Evolutionary conservation across 331 rosid genomes (phyloP), one percentile per base, ranked within the genome.

Genomic region (Rhamnella rubrinervis): DNA sequence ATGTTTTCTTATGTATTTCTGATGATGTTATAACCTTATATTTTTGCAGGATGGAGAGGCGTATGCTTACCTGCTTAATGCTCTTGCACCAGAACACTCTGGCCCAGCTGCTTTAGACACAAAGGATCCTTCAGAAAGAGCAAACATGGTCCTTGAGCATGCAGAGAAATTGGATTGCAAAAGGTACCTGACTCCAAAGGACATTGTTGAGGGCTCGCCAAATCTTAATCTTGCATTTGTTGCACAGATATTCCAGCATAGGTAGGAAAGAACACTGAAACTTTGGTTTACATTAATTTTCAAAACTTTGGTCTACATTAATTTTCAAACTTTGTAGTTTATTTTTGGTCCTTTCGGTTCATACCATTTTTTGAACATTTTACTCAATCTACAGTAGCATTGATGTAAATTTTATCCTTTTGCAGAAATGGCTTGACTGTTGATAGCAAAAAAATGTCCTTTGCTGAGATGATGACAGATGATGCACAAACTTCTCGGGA

Each of bases 171-270:
- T 95, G 76, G 96, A 91, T 53, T 95, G 97, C 91, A 89, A 95
- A 84, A 83, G 90, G 83, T 91, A 87, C 79, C 91, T 95, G 61
- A 89, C 99, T 72, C 84, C 99, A 21, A 95, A 86, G 79, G 97
- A 95, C 83, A 95, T 95, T 59, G 84, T 82, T 55, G 97, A 95
- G 79, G 99, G 99, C 63, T 95, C 96, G 7, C 96, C 99, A 59
- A 95, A 95, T 85, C 97, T 95, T 59, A 95, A 95, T 85, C 97
- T 95, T 85, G 99, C 99, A 66, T 91, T 95, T 83, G 99, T 95
- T 79, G 99, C 97, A 25, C 96, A 91, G 81, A 87, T 95, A 73
- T 95, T 95, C 85, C 99, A 95, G 84, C 95, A 89, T 58, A 91
- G 99, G 99, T 92, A 78, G 78, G 85, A 70, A 70, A 37, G 18